Percentiles rank a stretch among this genome's conserved stretches.
Conservation (phyloP, 352 stramenopile species). For the Globisporangium lucens region DNA sequence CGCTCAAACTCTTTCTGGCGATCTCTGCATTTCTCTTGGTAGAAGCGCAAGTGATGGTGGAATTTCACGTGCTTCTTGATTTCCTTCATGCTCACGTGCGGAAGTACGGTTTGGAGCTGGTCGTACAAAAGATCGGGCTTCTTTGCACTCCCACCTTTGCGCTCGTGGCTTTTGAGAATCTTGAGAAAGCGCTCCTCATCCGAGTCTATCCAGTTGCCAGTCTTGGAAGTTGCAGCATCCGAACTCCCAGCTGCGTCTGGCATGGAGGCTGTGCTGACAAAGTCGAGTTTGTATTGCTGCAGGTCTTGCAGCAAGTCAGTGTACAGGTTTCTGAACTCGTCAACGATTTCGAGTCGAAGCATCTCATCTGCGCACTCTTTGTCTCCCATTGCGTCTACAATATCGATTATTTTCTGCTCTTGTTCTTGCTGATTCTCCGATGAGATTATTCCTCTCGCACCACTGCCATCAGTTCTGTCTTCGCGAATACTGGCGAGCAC, state of each 20-base stretch:
- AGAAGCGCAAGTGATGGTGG: slow-evolving; percentile 53
- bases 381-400: slow-evolving; percentile 18
- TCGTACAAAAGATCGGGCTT: slow-evolving; percentile 59
- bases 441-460: background rate
- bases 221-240: slow-evolving; percentile 34
- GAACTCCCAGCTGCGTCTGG: slow-evolving; percentile 30
- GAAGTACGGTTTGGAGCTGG: slow-evolving; percentile 47
- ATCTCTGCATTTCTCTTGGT: slow-evolving; percentile 52
- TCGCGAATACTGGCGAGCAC: slow-evolving; percentile 32
- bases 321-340: slow-evolving; percentile 32
- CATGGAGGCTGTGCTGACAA: slow-evolving; percentile 29
- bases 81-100: slow-evolving; percentile 26
- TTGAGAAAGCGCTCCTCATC: slow-evolving; percentile 67
- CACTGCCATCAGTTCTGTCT: background rate
- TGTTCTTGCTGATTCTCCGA: slow-evolving; percentile 13
- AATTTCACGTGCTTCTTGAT: slow-evolving; percentile 61
- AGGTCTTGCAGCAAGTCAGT: slow-evolving; percentile 29
- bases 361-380: slow-evolving; percentile 36
- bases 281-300: slow-evolving; percentile 33
- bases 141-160: slow-evolving; percentile 28
- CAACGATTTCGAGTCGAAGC: slow-evolving; percentile 39
- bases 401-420: slow-evolving; percentile 21
- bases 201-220: slow-evolving; percentile 36
- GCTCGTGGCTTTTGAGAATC: slow-evolving; percentile 46
- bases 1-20: slow-evolving; percentile 42